Evolutionary conservation across 495 filamentous ascomycete genomes (phyloP).

Genomic region (Glutinoglossum americanum): DNA sequence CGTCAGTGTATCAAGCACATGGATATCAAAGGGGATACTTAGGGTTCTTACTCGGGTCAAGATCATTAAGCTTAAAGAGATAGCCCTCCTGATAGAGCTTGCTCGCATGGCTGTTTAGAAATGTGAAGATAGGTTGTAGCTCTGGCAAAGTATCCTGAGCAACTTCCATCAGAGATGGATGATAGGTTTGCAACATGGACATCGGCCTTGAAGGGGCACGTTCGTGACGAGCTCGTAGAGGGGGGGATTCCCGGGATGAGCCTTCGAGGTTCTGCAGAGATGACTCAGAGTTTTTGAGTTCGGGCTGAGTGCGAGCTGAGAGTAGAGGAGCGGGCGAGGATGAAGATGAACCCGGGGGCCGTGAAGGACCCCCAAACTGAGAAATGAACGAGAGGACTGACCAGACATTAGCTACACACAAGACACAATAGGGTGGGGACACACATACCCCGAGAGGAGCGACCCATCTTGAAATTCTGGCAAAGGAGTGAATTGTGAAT

Average conservation of each 20-base stretch:
- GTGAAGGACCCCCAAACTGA: conserved; percentile 15
- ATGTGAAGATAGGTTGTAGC: conserved; percentile 81
- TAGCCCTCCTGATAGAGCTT: conserved; percentile 97
- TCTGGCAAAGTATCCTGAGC: conserved; percentile 72
- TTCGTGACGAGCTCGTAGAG: conserved; percentile 9
- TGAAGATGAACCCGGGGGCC: conserved; percentile 8
- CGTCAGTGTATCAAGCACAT: background rate
- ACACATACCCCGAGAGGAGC: conserved; percentile 4
- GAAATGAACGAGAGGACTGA: conserved; percentile 39
- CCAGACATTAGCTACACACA: too few relatives aligned
- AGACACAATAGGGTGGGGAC: too few relatives aligned
- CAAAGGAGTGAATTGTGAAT: background rate
- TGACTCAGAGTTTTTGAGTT: background rate
- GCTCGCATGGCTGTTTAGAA: conserved; percentile 84
- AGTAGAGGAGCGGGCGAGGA: background rate
- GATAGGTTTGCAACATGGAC: conserved; percentile 56
- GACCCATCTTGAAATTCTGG: conserved; percentile 1
- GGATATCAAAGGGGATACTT: background rate
- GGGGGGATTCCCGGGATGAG: conserved; percentile 10
- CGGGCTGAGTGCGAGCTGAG: background rate
- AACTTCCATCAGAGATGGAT: conserved; percentile 73
- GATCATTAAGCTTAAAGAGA: conserved; percentile 84
- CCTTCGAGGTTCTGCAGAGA: background rate
- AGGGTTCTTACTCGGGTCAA: conserved; percentile 53
- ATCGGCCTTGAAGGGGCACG: conserved; percentile 30